A percentile compares a stretch with the other conserved stretches of the same genome.
phyloP scores from a whole-genome alignment of 2,329 filamentous ascomycete species.

The Cladobotryum mycophilum region DNA sequence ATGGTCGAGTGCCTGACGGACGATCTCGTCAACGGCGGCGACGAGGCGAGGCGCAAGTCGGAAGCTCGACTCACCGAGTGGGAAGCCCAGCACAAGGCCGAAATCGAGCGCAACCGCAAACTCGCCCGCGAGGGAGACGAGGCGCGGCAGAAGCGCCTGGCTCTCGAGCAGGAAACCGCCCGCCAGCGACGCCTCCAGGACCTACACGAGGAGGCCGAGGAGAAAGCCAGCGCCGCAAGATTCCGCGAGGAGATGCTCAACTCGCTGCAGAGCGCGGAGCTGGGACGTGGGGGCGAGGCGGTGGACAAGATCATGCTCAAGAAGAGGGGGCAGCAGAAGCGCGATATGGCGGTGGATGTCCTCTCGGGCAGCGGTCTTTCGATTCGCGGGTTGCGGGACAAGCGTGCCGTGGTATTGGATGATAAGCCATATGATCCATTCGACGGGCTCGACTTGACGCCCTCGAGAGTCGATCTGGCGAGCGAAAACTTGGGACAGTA shows the following conservation, averaged over 20 bases:
- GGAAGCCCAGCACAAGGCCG: slow-evolving; percentile 63
- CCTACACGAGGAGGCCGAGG: slow-evolving; percentile 62
- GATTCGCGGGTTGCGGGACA: slow-evolving; percentile 75
- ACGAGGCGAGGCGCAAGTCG: slow-evolving; percentile 50
- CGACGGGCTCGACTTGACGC: slow-evolving; percentile 63
- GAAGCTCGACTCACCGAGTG: slow-evolving; percentile 51
- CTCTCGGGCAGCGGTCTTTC: slow-evolving; percentile 38
- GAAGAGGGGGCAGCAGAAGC: slow-evolving; percentile 56
- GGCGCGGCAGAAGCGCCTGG: slow-evolving; percentile 47
- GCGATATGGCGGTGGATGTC: slow-evolving; percentile 19
- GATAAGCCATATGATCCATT: slow-evolving; percentile 85
- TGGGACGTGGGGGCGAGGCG: slow-evolving; percentile 53
- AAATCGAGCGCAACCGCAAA: slow-evolving; percentile 57
- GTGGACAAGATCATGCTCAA: slow-evolving; percentile 62
- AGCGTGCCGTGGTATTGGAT: slow-evolving; percentile 37
- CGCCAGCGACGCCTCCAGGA: slow-evolving; percentile 54
- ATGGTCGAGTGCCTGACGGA: slow-evolving; percentile 85
- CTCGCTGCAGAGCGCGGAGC: slow-evolving; percentile 55
- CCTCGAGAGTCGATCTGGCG: slow-evolving; percentile 60
- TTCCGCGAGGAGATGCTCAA: slow-evolving; percentile 64
- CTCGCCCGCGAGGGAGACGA: slow-evolving; percentile 52
- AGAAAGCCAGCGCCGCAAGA: slow-evolving; percentile 56
- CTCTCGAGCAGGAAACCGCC: slow-evolving; percentile 60
- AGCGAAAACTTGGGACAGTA: slow-evolving; percentile 53
- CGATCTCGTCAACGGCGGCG: slow-evolving; percentile 70